Percentiles rank a stretch among this genome's conserved stretches.
Conservation (phyloP, 805 yeast species). For the Jamesozyma lodderae region DNA sequence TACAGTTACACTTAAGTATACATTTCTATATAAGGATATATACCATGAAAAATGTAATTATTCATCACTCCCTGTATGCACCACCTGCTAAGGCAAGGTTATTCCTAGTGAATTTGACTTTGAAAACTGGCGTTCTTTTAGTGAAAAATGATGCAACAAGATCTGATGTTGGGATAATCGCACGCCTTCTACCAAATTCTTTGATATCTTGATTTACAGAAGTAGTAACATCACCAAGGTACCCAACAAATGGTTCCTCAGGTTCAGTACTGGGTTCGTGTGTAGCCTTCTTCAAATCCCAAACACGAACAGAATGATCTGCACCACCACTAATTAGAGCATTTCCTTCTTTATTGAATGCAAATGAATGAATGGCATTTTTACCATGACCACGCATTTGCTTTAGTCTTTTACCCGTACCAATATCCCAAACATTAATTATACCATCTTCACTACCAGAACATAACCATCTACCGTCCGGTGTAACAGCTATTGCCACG, state of each 20-base stretch:
- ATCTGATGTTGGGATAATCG: conserved; percentile 75
- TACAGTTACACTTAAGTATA: too few species aligned
- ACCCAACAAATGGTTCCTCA: conserved; percentile 47
- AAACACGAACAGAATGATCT: conserved; percentile 85
- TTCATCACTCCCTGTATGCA: conserved; percentile 50
- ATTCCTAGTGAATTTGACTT: conserved; percentile 83
- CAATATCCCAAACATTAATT: conserved; percentile 88
- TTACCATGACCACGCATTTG: conserved; percentile 93
- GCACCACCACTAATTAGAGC: conserved; percentile 88
- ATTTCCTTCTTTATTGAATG: conserved; percentile 80
- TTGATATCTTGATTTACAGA: conserved; percentile 34
- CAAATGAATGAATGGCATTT: conserved; percentile 72
- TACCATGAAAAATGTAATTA: too few species aligned
- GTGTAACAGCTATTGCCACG: conserved; percentile 78
- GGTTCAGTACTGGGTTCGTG: conserved; percentile 71
- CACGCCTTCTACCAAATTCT: conserved; percentile 47
- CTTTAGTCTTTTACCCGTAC: conserved; percentile 80
- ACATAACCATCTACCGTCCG: conserved; percentile 96
- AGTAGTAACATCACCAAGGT: conserved; percentile 29
- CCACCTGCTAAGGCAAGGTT: conserved; percentile 92
- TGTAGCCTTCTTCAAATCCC: conserved; percentile 90
- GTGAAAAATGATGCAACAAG: conserved; percentile 92
- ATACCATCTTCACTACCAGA: conserved; percentile 89
- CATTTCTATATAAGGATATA: too few species aligned
- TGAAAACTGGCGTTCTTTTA: conserved; percentile 87